Percentiles rank a stretch among this genome's conserved stretches.
Conservation (phyloP, 148 eudicot genomes). For the Silene conica region DNA sequence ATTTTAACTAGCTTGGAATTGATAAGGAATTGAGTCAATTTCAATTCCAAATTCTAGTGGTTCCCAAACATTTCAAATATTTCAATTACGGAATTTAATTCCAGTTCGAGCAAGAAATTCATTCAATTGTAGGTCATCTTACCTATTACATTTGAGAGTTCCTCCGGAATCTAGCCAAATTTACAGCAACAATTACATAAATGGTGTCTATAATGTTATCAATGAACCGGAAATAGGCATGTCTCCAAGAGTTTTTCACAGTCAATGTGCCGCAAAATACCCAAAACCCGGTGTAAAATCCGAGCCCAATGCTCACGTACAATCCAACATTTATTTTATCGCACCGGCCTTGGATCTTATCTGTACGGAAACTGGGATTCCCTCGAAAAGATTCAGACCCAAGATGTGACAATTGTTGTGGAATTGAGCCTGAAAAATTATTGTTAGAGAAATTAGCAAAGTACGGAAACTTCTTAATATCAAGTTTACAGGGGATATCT, state of each 20-base stretch:
- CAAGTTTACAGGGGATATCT: not conserved
- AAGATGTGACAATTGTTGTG: not conserved
- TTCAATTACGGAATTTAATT: too few relatives aligned
- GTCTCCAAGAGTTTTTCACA: not conserved
- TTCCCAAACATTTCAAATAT: too few relatives aligned
- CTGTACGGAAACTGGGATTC: not conserved
- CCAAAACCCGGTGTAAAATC: slow-evolving; percentile 5
- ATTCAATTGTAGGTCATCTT: too few relatives aligned
- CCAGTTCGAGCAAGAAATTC: too few relatives aligned
- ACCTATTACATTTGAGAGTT: not conserved
- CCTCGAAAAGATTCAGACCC: not conserved
- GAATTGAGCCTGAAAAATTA: not conserved
- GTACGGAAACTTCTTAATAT: not conserved
- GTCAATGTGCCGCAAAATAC: slow-evolving; percentile 4
- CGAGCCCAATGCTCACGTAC: not conserved
- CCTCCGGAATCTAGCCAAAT: slow-evolving; percentile 2
- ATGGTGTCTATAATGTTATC: not conserved
- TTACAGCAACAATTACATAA: not conserved
- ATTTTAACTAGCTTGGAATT: too few relatives aligned
- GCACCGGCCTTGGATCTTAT: not conserved
- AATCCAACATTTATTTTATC: not conserved
- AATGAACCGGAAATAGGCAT: not conserved
- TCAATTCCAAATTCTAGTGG: too few relatives aligned
- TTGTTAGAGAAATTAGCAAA: not conserved
- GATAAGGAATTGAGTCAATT: too few relatives aligned